Evolutionary conservation across 805 yeast species (phyloP).

Genomic region (Kazachstania taianensis): DNA sequence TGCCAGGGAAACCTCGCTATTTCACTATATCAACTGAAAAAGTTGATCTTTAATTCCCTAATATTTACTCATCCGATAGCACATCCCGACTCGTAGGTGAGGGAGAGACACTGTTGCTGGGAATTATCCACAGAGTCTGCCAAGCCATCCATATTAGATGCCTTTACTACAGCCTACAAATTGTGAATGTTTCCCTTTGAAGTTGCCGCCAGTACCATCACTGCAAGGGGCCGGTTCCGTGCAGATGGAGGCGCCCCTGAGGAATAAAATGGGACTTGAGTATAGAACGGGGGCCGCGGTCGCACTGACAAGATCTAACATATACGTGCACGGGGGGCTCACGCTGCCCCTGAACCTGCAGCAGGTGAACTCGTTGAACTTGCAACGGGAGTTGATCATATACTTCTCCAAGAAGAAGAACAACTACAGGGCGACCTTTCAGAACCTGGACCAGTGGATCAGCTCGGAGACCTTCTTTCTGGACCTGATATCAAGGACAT

Average conservation of each 20-base stretch:
- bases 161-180: constrained; percentile 56
- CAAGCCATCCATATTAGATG: too few relatives aligned
- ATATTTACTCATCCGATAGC: too few relatives aligned
- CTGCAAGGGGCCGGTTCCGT: constrained; percentile 4
- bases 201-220: constrained; percentile 42
- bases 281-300: constrained; percentile 62
- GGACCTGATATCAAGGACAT: constrained; percentile 45
- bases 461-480: constrained; percentile 56
- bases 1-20: too few relatives aligned
- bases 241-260: constrained; percentile 29
- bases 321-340: constrained; percentile 59
- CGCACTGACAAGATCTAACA: constrained; percentile 44
- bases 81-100: too few relatives aligned
- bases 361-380: constrained; percentile 31
- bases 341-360: constrained; percentile 44
- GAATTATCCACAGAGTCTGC: too few relatives aligned
- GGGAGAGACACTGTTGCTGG: too few relatives aligned
- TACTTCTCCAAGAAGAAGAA: constrained; percentile 19
- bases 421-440: constrained; percentile 14
- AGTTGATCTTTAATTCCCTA: too few relatives aligned
- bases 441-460: constrained; percentile 31
- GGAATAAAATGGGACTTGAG: constrained; percentile 44
- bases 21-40: too few relatives aligned
- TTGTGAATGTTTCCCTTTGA: constrained; percentile 46
- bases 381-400: constrained; percentile 32